Evolutionary conservation across 495 filamentous ascomycete species (phyloP).

Genomic region (Penicillium manginii): DNA sequence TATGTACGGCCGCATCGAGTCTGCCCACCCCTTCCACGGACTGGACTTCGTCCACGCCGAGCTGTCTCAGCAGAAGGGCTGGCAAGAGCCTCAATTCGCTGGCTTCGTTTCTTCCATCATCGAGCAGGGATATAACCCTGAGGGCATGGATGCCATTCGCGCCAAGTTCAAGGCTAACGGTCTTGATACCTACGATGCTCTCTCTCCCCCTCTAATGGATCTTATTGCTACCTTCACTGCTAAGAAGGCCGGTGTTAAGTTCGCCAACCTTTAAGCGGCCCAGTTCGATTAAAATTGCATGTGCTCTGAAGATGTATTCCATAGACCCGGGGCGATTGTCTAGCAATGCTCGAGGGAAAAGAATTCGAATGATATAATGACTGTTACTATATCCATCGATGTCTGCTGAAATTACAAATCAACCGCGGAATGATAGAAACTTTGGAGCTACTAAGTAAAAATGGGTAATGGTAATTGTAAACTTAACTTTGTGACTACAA

Average conservation of each 20-base stretch:
- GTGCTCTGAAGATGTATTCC: background rate
- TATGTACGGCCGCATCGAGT: conserved; percentile 62
- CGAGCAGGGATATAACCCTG: conserved; percentile 61
- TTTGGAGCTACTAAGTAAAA: no score
- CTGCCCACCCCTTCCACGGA: conserved; percentile 63
- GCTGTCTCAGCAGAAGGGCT: conserved; percentile 56
- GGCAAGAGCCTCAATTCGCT: conserved; percentile 67
- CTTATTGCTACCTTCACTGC: conserved; percentile 58
- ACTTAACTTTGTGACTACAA: no score
- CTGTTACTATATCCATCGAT: background rate
- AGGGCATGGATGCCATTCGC: conserved; percentile 53
- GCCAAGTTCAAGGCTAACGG: conserved; percentile 50
- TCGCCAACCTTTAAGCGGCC: conserved; percentile 25
- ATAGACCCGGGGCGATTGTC: background rate
- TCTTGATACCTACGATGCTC: conserved; percentile 58
- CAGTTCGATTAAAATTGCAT: background rate
- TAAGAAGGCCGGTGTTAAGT: conserved; percentile 40
- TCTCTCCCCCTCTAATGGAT: conserved; percentile 62
- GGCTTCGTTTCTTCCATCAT: conserved; percentile 64
- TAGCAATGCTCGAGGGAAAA: background rate
- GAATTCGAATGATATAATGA: background rate
- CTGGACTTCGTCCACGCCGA: conserved; percentile 66
- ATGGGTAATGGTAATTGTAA: no score
- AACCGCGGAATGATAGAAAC: no score
- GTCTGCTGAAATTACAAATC: background rate